These are phyloP conservation scores for Neurospora cerealis DNA, from an alignment of 495 filamentous ascomycete species.

Conservation along the genomic window DNA sequence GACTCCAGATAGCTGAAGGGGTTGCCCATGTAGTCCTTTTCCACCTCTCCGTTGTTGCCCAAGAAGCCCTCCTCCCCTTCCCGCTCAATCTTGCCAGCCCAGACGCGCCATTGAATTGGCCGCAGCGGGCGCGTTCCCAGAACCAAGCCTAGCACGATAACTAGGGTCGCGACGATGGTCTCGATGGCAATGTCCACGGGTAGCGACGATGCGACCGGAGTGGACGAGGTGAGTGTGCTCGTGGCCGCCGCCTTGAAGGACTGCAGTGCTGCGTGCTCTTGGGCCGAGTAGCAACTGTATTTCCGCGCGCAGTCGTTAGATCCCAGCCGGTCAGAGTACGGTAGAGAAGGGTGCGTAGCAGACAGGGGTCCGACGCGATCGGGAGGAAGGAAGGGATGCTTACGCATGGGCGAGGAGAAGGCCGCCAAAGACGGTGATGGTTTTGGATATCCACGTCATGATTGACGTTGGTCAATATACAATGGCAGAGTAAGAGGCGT, in stretches of 20 bases:
- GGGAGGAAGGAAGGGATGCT: conserved; percentile 15
- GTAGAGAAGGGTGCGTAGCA: not conserved
- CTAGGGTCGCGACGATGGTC: conserved; percentile 58
- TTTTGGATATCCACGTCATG: conserved; percentile 59
- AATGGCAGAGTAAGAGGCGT: not conserved
- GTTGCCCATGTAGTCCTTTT: conserved; percentile 43
- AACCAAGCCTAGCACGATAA: conserved; percentile 62
- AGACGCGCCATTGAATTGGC: conserved; percentile 72
- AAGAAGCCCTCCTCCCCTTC: conserved; percentile 62
- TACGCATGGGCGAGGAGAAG: conserved; percentile 67
- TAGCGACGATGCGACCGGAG: conserved; percentile 31
- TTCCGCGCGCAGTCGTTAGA: not conserved
- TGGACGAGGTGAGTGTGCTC: conserved; percentile 33
- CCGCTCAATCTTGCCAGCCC: conserved; percentile 73
- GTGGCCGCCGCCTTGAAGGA: conserved; percentile 43
- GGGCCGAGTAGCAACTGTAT: conserved; percentile 70
- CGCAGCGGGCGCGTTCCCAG: conserved; percentile 57
- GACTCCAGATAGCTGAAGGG: conserved; percentile 36
- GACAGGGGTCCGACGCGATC: not conserved
- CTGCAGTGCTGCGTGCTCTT: conserved; percentile 67
- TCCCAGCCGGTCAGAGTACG: not conserved
- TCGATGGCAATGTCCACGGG: conserved; percentile 74
- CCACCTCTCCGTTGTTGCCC: conserved; percentile 52
- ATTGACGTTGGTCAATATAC: not conserved
- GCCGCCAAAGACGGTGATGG: conserved; percentile 54